Percentiles rank a stretch among this genome's conserved stretches.
phyloP scores from a whole-genome alignment of 768 basidiomycete genomes.

The Mycena floridula region DNA sequence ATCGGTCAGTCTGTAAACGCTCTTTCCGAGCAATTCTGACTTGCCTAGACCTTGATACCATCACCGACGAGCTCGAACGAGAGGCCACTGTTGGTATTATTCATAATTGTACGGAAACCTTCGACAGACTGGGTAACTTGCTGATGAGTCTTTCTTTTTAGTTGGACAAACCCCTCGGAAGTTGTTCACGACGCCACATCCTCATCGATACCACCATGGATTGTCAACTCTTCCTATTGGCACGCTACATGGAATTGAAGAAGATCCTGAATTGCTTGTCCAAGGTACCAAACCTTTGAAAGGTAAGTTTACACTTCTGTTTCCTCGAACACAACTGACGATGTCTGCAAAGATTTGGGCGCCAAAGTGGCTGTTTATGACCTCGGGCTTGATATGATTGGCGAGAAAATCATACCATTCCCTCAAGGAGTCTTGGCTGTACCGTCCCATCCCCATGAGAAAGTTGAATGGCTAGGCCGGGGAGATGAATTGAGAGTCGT shows the following conservation, averaged over 20 bases:
- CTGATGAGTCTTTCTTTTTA: constrained; percentile 16
- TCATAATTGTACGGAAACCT: constrained; percentile 69
- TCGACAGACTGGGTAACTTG: not conserved
- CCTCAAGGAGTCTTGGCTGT: constrained; percentile 49
- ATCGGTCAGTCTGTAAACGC: constrained; percentile 42
- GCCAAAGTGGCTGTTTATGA: constrained; percentile 36
- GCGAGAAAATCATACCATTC: constrained; percentile 57
- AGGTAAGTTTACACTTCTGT: constrained; percentile 30
- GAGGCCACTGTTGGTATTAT: constrained; percentile 94
- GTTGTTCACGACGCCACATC: constrained; percentile 74
- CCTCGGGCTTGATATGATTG: constrained; percentile 52
- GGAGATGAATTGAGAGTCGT: constrained; percentile 55
- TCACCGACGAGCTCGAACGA: constrained; percentile 79
- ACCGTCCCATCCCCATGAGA: constrained; percentile 60
- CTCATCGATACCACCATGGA: constrained; percentile 66
- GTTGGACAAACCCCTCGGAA: constrained; percentile 92
- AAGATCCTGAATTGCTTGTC: constrained; percentile 67
- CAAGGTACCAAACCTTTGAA: constrained; percentile 52
- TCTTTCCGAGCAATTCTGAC: not conserved
- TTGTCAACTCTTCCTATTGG: constrained; percentile 68
- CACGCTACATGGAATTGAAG: constrained; percentile 70
- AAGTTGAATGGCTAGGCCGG: constrained; percentile 59
- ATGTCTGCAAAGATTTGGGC: constrained; percentile 39
- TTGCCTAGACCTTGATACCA: constrained; percentile 72
- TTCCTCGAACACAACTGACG: constrained; percentile 1